Conservation (phyloP, 345 rosid genomes). For the Hypericum perforatum region DNA sequence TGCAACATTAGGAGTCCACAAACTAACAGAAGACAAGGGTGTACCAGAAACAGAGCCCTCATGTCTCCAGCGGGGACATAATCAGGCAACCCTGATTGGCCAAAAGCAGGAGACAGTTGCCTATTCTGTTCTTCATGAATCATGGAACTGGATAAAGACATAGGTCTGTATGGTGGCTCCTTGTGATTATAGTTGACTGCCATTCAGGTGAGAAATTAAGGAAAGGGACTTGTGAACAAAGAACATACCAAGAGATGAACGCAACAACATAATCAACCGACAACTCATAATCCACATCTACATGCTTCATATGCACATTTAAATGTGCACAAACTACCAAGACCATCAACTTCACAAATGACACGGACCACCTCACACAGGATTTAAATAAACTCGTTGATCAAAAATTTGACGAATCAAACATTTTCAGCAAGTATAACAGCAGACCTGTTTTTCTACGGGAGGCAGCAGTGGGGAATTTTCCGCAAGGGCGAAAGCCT, state of each 20-base stretch:
- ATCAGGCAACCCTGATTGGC: constrained; percentile 29
- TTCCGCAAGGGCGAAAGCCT: too few species aligned
- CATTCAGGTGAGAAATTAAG: constrained; percentile 23
- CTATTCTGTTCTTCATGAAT: constrained; percentile 33
- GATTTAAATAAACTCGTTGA: not conserved
- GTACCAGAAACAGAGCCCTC: constrained; percentile 27
- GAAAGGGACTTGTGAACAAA: not conserved
- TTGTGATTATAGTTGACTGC: constrained; percentile 37
- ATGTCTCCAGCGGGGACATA: constrained; percentile 31
- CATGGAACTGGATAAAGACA: constrained; percentile 31
- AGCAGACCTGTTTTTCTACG: too few species aligned
- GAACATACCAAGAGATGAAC: not conserved
- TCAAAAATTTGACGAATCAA: not conserved
- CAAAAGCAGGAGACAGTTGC: constrained; percentile 35
- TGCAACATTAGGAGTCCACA: constrained; percentile 52
- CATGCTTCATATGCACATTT: too few species aligned
- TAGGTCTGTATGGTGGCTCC: constrained; percentile 24
- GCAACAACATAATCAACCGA: constrained; percentile 2
- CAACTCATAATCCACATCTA: not conserved
- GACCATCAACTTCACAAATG: too few species aligned
- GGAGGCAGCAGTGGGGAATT: too few species aligned
- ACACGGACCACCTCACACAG: not conserved
- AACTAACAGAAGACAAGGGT: constrained; percentile 27
- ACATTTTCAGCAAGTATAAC: not conserved
- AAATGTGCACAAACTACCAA: too few species aligned